Conservation (phyloP, 78 protist genomes). For the Chrysochromulina parva region DNA sequence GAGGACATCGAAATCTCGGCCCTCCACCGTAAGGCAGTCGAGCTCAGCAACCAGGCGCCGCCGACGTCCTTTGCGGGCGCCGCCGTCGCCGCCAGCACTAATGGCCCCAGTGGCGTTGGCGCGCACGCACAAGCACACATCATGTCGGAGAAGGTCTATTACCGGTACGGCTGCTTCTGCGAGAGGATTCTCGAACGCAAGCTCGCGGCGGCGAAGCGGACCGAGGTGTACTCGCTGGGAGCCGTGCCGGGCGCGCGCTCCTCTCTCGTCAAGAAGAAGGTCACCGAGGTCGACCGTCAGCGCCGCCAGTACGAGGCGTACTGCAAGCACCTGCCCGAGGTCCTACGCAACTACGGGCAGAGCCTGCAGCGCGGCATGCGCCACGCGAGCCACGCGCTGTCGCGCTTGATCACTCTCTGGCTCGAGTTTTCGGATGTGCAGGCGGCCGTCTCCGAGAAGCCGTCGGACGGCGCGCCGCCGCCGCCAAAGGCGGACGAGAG, state of each 20-base stretch:
- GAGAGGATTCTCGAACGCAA: not conserved
- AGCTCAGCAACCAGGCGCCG: too few species aligned
- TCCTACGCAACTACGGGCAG: not conserved
- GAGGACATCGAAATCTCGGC: too few species aligned
- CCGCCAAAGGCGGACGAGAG: not conserved
- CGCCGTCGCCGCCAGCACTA: too few species aligned
- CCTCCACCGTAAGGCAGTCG: too few species aligned
- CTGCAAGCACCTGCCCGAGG: not conserved
- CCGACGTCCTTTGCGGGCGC: too few species aligned
- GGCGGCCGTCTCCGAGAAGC: not conserved
- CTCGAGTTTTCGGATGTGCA: conserved; percentile 60
- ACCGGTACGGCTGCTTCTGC: not conserved
- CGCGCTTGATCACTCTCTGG: conserved; percentile 76
- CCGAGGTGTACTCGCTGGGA: not conserved
- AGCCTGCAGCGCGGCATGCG: conserved; percentile 48
- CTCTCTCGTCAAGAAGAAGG: not conserved
- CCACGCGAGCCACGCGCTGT: conserved; percentile 61
- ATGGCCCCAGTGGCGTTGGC: too few species aligned
- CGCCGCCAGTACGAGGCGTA: not conserved
- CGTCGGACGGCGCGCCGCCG: not conserved
- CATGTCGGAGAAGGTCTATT: not conserved
- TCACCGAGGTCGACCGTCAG: not conserved
- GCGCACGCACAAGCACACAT: too few species aligned
- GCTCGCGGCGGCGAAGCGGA: not conserved
- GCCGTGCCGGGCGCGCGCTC: not conserved